Evolutionary conservation across 2,329 filamentous ascomycete species (phyloP).

Genomic region (Thelonectria rubi): DNA sequence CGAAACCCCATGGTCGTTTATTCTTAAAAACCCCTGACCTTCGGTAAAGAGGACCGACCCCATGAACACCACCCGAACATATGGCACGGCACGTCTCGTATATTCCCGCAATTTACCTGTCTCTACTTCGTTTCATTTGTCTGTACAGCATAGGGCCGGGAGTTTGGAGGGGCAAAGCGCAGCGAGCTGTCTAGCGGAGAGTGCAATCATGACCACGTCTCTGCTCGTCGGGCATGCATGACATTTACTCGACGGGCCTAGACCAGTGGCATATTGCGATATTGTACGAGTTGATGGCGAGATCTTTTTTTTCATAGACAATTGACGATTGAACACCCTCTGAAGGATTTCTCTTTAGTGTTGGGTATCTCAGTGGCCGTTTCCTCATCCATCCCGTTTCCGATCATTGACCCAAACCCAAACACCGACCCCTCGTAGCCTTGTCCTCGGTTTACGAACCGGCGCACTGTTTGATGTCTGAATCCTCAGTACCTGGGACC

Average conservation of each 20-base stretch:
- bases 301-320: constrained; percentile 12
- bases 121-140: constrained; percentile 23
- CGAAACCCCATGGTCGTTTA: neutral
- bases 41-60: neutral
- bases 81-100: constrained; percentile 25
- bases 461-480: neutral
- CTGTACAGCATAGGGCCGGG: constrained; percentile 38
- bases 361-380: constrained; percentile 22
- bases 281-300: constrained; percentile 9
- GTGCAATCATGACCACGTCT: constrained; percentile 22
- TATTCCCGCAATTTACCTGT: constrained; percentile 20
- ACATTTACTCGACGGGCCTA: neutral
- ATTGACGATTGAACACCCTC: constrained; percentile 22
- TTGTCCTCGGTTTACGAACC: constrained; percentile 2
- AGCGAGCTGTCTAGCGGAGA: constrained; percentile 9
- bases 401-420: constrained; percentile 2
- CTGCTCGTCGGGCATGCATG: constrained; percentile 8
- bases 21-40: too few relatives aligned
- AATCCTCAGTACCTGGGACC: constrained; percentile 45
- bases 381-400: neutral
- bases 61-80: neutral
- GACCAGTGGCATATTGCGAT: constrained; percentile 2
- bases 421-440: neutral
- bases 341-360: constrained; percentile 11
- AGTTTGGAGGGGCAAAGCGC: constrained; percentile 35